These are phyloP conservation scores for Rhodosporidiobolus odoratus DNA, from an alignment of 768 basidiomycete species.

Conservation along the genomic window DNA sequence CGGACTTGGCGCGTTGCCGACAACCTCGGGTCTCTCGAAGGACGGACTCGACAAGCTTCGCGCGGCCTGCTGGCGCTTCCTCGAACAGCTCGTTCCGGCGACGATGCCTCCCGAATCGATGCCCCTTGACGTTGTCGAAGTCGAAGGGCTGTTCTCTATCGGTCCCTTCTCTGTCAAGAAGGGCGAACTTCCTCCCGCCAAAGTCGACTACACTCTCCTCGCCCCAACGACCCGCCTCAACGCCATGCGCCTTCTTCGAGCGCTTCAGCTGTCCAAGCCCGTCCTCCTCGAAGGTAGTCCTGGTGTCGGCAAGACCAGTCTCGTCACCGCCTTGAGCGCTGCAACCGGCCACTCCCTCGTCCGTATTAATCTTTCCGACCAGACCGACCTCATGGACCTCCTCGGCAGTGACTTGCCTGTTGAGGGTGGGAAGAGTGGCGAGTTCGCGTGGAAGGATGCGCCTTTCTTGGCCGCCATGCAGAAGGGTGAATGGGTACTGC, in stretches of 20 bases:
- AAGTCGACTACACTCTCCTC: conserved; percentile 64
- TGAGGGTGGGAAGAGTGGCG: conserved; percentile 80
- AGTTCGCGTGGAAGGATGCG: conserved; percentile 96
- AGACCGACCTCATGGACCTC: conserved; percentile 91
- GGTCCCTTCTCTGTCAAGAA: conserved; percentile 68
- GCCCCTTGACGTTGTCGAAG: conserved; percentile 37
- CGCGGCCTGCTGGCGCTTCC: conserved; percentile 54
- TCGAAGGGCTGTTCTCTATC: conserved; percentile 52
- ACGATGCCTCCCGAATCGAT: conserved; percentile 49
- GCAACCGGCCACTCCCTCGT: conserved; percentile 70
- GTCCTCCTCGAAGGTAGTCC: conserved; percentile 95
- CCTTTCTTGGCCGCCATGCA: conserved; percentile 90
- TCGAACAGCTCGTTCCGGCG: conserved; percentile 45
- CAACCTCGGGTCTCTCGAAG: conserved; percentile 51
- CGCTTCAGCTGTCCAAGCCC: conserved; percentile 81
- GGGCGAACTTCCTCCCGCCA: conserved; percentile 52
- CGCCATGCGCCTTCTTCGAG: conserved; percentile 78
- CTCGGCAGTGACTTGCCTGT: conserved; percentile 95
- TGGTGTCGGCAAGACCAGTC: conserved; percentile 94
- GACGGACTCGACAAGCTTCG: conserved; percentile 57
- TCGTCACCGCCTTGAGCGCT: conserved; percentile 78
- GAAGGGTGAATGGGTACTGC: conserved; percentile 92
- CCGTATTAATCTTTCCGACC: conserved; percentile 95
- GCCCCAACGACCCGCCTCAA: conserved; percentile 87
- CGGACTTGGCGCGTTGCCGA: conserved; percentile 50